Percentiles rank a stretch among this genome's conserved stretches.
Evolutionary conservation across 2,329 filamentous ascomycete genomes (phyloP).

Genomic region (Trichoderma citrinoviride): DNA sequence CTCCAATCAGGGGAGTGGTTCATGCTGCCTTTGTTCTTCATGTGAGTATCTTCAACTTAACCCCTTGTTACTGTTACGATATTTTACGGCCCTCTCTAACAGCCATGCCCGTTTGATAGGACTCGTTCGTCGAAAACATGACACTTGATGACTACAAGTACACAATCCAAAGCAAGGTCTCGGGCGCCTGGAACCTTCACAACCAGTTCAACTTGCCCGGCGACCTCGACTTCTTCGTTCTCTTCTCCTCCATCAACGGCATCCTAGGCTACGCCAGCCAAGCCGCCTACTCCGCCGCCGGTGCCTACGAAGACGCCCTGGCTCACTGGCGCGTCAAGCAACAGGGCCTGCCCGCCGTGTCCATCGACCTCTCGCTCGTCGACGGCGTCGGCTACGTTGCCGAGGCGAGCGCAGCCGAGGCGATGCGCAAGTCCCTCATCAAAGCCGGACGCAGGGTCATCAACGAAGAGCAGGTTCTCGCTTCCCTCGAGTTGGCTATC

Average conservation of each 20-base stretch:
- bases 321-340: constrained; percentile 15
- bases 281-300: constrained; percentile 20
- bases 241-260: constrained; percentile 14
- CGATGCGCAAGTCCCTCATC: not conserved
- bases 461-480: not conserved
- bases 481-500: not conserved
- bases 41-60: too few species aligned
- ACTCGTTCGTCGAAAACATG: not conserved
- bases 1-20: not conserved
- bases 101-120: too few species aligned
- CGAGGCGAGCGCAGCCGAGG: not conserved
- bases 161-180: not conserved
- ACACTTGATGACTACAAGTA: not conserved
- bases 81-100: too few species aligned
- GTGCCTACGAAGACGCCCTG: constrained; percentile 19
- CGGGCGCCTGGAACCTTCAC: constrained; percentile 14
- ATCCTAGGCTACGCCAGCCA: constrained; percentile 5
- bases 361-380: not conserved
- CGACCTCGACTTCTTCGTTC: constrained; percentile 20
- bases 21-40: not conserved
- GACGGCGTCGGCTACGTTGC: not conserved
- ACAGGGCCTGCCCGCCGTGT: not conserved
- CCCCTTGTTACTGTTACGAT: not conserved
- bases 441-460: not conserved
- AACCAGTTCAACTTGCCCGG: not conserved